phyloP scores from a whole-genome alignment of 192 early-diverging fungal species.

The Neocallimastix lanati region DNA sequence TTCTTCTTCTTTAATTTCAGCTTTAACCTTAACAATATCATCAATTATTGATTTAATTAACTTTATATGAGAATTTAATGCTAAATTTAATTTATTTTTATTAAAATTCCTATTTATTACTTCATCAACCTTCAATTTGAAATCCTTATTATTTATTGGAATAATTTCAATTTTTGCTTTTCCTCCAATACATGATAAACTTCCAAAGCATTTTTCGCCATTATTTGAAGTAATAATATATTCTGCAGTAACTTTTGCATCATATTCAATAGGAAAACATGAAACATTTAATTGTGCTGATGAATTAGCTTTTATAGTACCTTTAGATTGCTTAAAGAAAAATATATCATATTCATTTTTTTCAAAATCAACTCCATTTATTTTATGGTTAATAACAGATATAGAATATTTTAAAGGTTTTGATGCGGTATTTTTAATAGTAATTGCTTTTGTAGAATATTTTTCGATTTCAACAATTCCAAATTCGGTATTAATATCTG shows the following conservation, averaged over 20 bases:
- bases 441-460: constrained; percentile 15
- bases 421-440: constrained; percentile 26
- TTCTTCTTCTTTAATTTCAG: neutral
- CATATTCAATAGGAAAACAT: constrained; percentile 26
- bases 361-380: constrained; percentile 13
- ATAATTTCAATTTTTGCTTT: constrained; percentile 25
- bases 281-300: constrained; percentile 13
- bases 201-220: constrained; percentile 30
- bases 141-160: neutral
- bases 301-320: constrained; percentile 15
- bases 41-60: neutral
- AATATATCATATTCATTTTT: constrained; percentile 36
- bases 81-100: neutral
- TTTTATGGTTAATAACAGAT: constrained; percentile 10
- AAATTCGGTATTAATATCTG: constrained; percentile 19
- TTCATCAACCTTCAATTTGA: neutral
- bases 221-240: constrained; percentile 25
- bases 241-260: constrained; percentile 13
- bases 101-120: neutral
- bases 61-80: neutral
- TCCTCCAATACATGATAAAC: constrained; percentile 22
- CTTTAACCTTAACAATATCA: neutral
- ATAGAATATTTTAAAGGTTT: constrained; percentile 31
- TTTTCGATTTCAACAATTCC: constrained; percentile 33
- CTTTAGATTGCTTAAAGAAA: constrained; percentile 26